Percentiles rank a stretch among this genome's conserved stretches.
phyloP scores from a whole-genome alignment of 768 basidiomycete genomes.

The Auricularia cornea region DNA sequence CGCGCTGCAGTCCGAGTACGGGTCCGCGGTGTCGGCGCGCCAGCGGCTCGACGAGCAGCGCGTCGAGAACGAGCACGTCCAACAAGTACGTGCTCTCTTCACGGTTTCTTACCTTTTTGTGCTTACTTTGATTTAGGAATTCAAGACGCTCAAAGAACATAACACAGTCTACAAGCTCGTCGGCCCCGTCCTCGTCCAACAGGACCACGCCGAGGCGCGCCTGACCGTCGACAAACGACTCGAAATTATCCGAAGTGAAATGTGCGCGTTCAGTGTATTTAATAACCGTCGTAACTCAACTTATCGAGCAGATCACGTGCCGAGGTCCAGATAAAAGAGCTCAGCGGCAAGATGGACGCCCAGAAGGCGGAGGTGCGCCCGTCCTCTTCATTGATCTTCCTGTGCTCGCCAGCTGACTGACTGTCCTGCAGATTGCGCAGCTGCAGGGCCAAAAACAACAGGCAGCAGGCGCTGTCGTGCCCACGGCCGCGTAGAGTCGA shows the following conservation, averaged over 20 bases:
- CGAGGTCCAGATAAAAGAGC: constrained; percentile 73
- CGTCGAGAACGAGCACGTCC: constrained; percentile 86
- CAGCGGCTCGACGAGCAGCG: constrained; percentile 86
- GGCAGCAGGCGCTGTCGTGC: no score
- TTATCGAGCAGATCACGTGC: constrained; percentile 64
- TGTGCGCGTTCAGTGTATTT: constrained; percentile 47
- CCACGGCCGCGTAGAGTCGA: no score
- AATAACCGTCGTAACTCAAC: no score
- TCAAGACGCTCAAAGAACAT: constrained; percentile 57
- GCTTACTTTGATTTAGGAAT: constrained; percentile 55
- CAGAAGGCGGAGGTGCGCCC: constrained; percentile 69
- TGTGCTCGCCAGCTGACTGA: no score
- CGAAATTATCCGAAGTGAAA: constrained; percentile 81
- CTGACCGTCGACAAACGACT: constrained; percentile 82
- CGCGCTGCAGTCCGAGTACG: constrained; percentile 68
- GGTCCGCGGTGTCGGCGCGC: constrained; percentile 64
- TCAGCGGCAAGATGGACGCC: constrained; percentile 65
- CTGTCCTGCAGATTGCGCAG: no score
- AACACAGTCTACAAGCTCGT: constrained; percentile 87
- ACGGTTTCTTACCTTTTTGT: background rate
- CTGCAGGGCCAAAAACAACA: no score
- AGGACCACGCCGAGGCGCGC: constrained; percentile 83
- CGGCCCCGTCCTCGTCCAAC: constrained; percentile 83
- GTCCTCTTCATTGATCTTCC: background rate
- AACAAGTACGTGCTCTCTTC: constrained; percentile 49